phyloP scores from a whole-genome alignment of 805 yeast species.

The Candida caryicola region DNA sequence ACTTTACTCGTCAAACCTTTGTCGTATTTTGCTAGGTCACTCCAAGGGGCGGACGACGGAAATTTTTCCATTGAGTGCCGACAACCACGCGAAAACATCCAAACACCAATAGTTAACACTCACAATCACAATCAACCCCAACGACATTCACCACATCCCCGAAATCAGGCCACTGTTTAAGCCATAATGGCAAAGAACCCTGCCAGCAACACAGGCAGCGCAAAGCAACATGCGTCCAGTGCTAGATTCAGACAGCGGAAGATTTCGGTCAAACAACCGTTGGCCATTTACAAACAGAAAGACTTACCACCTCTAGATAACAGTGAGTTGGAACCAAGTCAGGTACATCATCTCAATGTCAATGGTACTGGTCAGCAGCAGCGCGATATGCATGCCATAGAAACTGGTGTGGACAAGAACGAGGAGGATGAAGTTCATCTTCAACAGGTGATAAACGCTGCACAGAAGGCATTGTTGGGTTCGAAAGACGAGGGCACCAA shows the following conservation, averaged over 20 bases:
- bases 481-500: conserved; percentile 30
- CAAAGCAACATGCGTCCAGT: conserved; percentile 35
- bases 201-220: conserved; percentile 31
- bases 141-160: conserved; percentile 2
- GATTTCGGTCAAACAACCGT: conserved; percentile 85
- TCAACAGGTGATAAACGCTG: conserved; percentile 84
- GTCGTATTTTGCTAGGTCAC: conserved; percentile 1
- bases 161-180: conserved; percentile 1
- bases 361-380: conserved; percentile 62
- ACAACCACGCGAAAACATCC: conserved; percentile 19
- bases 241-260: conserved; percentile 92
- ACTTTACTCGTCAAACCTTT: conserved; percentile 1
- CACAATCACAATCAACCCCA: conserved; percentile 1
- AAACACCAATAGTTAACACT: conserved; percentile 21
- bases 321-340: conserved; percentile 42
- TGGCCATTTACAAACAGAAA: conserved; percentile 69
- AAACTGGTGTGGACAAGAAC: conserved; percentile 96
- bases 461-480: conserved; percentile 57
- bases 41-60: conserved; percentile 14
- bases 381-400: conserved; percentile 84
- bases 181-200: conserved; percentile 40
- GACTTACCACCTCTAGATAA: conserved; percentile 77
- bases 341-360: conserved; percentile 37
- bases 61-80: conserved; percentile 12
- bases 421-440: conserved; percentile 97